phyloP scores from a whole-genome alignment of 352 stramenopile species.

The Pythium aphanidermatum region DNA sequence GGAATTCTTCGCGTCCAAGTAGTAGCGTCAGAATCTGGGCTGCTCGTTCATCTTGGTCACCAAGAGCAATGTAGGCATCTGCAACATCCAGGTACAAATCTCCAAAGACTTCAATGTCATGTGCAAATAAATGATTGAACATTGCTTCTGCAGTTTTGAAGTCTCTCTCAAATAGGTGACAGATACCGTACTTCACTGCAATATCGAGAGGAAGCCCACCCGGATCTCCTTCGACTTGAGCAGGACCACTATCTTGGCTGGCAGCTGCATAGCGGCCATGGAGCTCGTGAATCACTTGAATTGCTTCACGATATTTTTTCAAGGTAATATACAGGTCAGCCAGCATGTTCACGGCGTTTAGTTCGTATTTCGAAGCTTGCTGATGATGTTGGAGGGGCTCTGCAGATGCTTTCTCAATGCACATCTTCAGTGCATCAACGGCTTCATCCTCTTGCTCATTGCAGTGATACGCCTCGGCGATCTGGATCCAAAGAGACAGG shows the following conservation, averaged over 20 bases:
- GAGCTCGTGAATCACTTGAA: constrained; percentile 73
- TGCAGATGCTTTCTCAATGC: constrained; percentile 70
- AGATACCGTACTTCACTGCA: constrained; percentile 84
- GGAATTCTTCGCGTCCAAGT: constrained; percentile 59
- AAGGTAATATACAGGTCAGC: constrained; percentile 83
- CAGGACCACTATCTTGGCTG: constrained; percentile 34
- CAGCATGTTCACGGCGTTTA: constrained; percentile 87
- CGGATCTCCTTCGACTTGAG: constrained; percentile 55
- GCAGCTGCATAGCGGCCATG: constrained; percentile 55
- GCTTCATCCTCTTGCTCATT: constrained; percentile 84
- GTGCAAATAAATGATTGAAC: constrained; percentile 78
- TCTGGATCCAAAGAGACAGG: constrained; percentile 81
- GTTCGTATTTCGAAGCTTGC: constrained; percentile 70
- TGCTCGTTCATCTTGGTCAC: constrained; percentile 58
- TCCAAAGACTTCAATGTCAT: constrained; percentile 80
- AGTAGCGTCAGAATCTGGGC: constrained; percentile 63
- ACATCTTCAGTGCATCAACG: constrained; percentile 78
- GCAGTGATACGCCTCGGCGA: constrained; percentile 82
- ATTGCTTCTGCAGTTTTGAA: constrained; percentile 69
- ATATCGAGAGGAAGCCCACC: constrained; percentile 77
- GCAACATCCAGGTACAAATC: constrained; percentile 82
- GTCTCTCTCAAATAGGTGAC: constrained; percentile 71
- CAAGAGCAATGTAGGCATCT: constrained; percentile 71
- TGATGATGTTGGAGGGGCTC: constrained; percentile 49
- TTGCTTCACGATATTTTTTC: constrained; percentile 76